phyloP scores from a whole-genome alignment of 116 monocot genomes.

The Dioscorea cayenensis region DNA sequence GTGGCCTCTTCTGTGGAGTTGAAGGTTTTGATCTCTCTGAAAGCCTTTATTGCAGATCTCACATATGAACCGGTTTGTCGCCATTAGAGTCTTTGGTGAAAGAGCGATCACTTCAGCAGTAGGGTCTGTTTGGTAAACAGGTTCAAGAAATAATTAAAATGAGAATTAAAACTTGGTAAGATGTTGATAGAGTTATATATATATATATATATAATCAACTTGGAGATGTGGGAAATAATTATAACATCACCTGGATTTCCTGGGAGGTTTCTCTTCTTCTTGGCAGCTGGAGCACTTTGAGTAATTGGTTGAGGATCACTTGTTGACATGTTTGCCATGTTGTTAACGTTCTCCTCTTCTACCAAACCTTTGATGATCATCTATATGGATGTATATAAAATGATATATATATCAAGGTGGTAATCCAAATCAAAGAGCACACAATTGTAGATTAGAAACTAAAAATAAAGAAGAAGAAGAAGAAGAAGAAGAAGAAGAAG shows the following conservation, averaged over 20 bases:
- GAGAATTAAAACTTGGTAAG: not conserved
- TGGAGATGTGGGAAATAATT: not conserved
- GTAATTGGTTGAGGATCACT: conserved; percentile 18
- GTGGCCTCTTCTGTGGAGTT: conserved; percentile 45
- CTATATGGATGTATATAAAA: not conserved
- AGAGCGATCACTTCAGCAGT: conserved; percentile 43
- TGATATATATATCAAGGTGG: not conserved
- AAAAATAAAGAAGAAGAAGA: conserved; percentile 1
- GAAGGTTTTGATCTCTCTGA: conserved; percentile 51
- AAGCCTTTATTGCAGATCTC: conserved; percentile 53
- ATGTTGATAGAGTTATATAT: not conserved
- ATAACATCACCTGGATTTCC: conserved; percentile 28
- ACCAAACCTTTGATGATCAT: conserved; percentile 23
- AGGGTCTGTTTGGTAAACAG: conserved; percentile 11
- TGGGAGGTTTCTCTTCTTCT: conserved; percentile 40
- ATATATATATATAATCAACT: no score
- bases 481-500: conserved; percentile 2
- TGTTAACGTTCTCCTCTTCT: conserved; percentile 37
- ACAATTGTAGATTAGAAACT: not conserved
- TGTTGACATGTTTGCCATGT: conserved; percentile 33
- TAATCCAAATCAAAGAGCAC: no score
- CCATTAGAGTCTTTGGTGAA: conserved; percentile 38
- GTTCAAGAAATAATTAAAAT: not conserved
- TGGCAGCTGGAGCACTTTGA: conserved; percentile 15
- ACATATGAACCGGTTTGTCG: conserved; percentile 44